These are phyloP conservation scores for Pestalotiopsis sp. DNA, from an alignment of 2,329 filamentous ascomycete species.

Conservation along the genomic window DNA sequence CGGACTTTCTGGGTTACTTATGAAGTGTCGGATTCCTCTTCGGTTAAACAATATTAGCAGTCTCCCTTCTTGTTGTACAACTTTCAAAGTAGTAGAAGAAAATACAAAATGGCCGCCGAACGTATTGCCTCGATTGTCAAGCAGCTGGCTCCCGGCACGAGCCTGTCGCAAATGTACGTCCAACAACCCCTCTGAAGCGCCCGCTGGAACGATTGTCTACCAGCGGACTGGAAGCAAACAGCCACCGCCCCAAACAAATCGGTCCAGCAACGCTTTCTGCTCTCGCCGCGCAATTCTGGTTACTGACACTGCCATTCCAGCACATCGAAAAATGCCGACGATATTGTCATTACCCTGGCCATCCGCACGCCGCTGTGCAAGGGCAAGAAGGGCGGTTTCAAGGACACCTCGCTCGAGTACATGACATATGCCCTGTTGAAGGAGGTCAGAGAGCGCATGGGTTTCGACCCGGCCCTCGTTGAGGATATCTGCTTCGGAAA, in stretches of 20 bases:
- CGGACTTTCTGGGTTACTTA: neutral
- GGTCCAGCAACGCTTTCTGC: neutral
- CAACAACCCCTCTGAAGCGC: neutral
- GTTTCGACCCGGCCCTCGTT: constrained; percentile 77
- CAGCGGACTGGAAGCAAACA: neutral
- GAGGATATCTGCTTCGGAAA: constrained; percentile 95
- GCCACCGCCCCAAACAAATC: neutral
- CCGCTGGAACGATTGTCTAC: constrained; percentile 2
- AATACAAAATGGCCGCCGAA: constrained; percentile 46
- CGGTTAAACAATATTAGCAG: neutral
- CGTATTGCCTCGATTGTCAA: constrained; percentile 85
- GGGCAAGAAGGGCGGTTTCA: constrained; percentile 89
- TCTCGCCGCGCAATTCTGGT: neutral
- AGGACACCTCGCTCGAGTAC: constrained; percentile 89
- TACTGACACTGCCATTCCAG: constrained; percentile 53
- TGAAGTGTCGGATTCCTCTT: neutral
- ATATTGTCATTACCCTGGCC: constrained; percentile 94
- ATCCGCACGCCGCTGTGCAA: constrained; percentile 88
- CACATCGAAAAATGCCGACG: constrained; percentile 90
- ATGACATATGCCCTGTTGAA: constrained; percentile 83
- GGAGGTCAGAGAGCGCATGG: constrained; percentile 71
- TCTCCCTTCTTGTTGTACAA: neutral
- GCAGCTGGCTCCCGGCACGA: constrained; percentile 77
- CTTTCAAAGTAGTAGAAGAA: neutral
- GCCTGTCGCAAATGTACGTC: constrained; percentile 76